A percentile compares a stretch with the other conserved stretches of the same genome.
phyloP scores from a whole-genome alignment of 2,329 filamentous ascomycete genomes.

The Periconia sp. region DNA sequence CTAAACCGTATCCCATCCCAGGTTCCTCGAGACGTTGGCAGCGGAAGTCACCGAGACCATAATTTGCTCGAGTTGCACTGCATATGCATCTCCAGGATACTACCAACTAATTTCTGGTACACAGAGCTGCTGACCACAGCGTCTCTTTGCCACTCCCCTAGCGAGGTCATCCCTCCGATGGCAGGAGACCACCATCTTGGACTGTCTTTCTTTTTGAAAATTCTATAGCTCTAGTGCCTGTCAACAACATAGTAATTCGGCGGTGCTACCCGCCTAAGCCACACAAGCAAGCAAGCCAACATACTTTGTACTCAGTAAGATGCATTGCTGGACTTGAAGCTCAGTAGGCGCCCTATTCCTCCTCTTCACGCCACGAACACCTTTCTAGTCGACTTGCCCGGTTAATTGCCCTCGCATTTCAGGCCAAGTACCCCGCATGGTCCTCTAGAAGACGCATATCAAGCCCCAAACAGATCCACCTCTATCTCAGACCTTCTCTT shows the following conservation, averaged over 20 bases:
- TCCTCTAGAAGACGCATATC: not conserved
- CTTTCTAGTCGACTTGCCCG: too few relatives aligned
- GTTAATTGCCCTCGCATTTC: not conserved
- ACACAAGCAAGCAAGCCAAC: too few relatives aligned
- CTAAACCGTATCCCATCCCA: not conserved
- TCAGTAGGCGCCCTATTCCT: too few relatives aligned
- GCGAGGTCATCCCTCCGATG: not conserved
- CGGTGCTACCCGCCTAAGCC: too few relatives aligned
- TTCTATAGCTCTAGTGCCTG: too few relatives aligned
- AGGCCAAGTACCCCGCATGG: constrained; percentile 2
- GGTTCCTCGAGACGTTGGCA: not conserved
- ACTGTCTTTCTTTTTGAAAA: too few relatives aligned
- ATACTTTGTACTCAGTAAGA: too few relatives aligned
- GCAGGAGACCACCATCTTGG: too few relatives aligned
- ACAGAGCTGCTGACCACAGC: not conserved
- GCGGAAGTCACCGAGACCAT: not conserved
- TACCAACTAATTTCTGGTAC: too few relatives aligned
- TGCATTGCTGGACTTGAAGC: too few relatives aligned
- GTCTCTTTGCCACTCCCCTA: not conserved
- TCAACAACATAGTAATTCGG: too few relatives aligned
- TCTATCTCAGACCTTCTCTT: not conserved
- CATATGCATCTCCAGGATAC: not conserved
- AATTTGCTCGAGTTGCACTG: constrained; percentile 3
- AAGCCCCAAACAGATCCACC: not conserved
- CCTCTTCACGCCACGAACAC: too few relatives aligned